Evolutionary conservation across 495 filamentous ascomycete genomes (phyloP).

Genomic region (Hypomontagnella submonticulosa): DNA sequence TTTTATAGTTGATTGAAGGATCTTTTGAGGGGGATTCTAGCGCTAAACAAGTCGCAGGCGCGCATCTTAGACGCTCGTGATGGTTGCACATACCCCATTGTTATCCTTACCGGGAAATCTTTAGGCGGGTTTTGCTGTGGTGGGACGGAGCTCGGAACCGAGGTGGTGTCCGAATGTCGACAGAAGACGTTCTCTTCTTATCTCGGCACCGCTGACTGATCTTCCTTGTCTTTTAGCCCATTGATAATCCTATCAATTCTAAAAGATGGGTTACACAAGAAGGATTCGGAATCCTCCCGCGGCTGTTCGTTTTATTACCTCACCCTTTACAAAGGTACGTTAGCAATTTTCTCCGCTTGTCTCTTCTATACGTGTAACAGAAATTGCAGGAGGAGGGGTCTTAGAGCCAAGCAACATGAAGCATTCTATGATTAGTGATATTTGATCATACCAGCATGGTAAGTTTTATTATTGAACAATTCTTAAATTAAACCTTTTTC

Average conservation of each 20-base stretch:
- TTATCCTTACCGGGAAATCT: no score
- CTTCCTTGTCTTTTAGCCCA: not conserved
- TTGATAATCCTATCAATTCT: no score
- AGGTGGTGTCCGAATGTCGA: no score
- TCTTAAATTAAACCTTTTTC: not conserved
- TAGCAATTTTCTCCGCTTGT: not conserved
- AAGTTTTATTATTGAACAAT: not conserved
- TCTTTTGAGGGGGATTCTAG: constrained; percentile 31
- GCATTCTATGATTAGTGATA: not conserved
- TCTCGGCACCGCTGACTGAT: not conserved
- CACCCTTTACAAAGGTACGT: constrained; percentile 1
- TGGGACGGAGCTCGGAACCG: no score
- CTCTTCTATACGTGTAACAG: not conserved
- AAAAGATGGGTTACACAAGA: not conserved
- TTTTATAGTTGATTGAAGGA: constrained; percentile 25
- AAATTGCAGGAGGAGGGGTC: no score
- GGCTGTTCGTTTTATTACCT: not conserved
- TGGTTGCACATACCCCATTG: constrained; percentile 12
- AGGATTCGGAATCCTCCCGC: not conserved
- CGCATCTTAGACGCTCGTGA: constrained; percentile 31
- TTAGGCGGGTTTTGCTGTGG: no score
- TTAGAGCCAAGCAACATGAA: no score
- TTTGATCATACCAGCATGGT: not conserved
- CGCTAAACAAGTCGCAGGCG: constrained; percentile 23
- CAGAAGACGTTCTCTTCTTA: not conserved